phyloP scores from a whole-genome alignment of 768 basidiomycete species.

The Phlebiopsis flavidoalba region DNA sequence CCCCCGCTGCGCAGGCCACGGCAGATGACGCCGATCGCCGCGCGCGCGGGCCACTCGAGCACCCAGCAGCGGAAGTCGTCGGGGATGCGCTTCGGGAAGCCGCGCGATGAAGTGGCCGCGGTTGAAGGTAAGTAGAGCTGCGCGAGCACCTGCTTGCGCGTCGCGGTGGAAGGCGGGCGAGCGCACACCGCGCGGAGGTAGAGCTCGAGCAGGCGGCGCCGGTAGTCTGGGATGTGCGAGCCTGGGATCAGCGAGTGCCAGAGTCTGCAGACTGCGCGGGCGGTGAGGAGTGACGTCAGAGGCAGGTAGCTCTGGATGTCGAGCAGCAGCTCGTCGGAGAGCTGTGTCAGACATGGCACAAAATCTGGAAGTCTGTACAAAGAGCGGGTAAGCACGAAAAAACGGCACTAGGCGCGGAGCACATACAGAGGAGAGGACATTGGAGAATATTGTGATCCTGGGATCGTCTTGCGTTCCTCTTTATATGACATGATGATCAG shows the following conservation, averaged over 20 bases:
- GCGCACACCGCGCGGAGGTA: constrained; percentile 13
- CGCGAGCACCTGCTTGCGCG: constrained; percentile 13
- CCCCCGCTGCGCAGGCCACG: constrained; percentile 15
- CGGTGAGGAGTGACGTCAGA: constrained; percentile 17
- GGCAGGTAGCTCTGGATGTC: constrained; percentile 16
- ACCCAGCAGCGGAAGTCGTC: constrained; percentile 21
- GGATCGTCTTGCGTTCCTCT: background rate
- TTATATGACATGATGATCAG: background rate
- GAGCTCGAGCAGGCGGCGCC: constrained; percentile 18
- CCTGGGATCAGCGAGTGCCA: constrained; percentile 16
- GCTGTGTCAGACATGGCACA: background rate
- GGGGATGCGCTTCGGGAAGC: constrained; percentile 13
- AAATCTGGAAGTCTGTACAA: background rate
- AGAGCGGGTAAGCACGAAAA: background rate
- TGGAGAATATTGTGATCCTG: background rate
- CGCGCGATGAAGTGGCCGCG: background rate
- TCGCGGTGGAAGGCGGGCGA: constrained; percentile 15
- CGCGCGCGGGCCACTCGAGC: constrained; percentile 23
- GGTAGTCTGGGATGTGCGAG: constrained; percentile 14
- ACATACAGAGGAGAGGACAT: background rate
- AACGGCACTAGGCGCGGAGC: background rate
- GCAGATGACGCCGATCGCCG: constrained; percentile 16
- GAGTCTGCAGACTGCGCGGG: constrained; percentile 15
- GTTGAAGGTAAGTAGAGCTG: constrained; percentile 15
- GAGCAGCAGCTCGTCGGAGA: constrained; percentile 17